Evolutionary conservation across 768 basidiomycete genomes (phyloP), one percentile per base, ranked within the genome.

Genomic region (Plicaturopsis crispa): DNA sequence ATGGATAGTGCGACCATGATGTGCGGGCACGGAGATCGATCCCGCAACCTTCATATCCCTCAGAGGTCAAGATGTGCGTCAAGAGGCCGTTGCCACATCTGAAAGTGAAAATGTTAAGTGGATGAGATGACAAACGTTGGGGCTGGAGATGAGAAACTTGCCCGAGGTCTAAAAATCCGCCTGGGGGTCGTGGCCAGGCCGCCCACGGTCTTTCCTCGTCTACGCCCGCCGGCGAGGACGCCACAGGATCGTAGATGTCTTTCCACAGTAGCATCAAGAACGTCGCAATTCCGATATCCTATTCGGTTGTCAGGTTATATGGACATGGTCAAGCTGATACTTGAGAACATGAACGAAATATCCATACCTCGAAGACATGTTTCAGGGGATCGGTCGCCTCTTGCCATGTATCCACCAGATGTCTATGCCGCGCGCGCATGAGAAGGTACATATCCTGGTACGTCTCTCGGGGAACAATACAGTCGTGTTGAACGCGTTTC

Each of bases 201-300:
- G 60, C 72, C 84, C 86, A 88, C 0, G 81, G 76, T 20, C 62
- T 54, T 21, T 59, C 53, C 23, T 42, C 44, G 3, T 13, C 22
- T 13, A 34, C 45, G 8, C 4, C 26, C 14, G 8, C 38, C 39
- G 16, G 45, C 34, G 3, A 42, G 21, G 6, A 34, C 30, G 38
- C 36, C 32, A 36, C 24, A 20, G 43, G 23, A 11, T 46, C 50
- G 50, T 77, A 94, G 11, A 78, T 79, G 24, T 75, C 67, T 49
- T 84, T 88, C 94, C 94, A 97, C 3, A 97, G 62, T 1, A 94
- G 70, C 61, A 97, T 89, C 19, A 98, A 67, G 56, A 86, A 97
- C 2, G 90, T 89, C 2, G 91, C 91, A 31, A 98, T 93, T 12
- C 89, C 89, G 24, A 97, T 89, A 54, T 98, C 94, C 85, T 94